phyloP scores from a whole-genome alignment of 202 grass and related monocot genomes.

The Schoenoplectus tabernaemontani region DNA sequence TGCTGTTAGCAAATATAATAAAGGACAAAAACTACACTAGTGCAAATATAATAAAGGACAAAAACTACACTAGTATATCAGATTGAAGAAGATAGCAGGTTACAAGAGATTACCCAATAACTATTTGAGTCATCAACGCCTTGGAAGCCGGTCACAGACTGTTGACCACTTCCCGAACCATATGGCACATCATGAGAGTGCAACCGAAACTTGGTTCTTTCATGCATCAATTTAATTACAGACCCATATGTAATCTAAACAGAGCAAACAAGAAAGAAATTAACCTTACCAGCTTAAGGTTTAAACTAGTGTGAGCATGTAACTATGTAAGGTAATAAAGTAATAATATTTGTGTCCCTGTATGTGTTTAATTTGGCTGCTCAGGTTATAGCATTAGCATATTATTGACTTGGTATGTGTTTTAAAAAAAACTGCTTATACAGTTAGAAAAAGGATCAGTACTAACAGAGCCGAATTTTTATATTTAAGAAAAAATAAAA shows the following conservation, averaged over 20 bases:
- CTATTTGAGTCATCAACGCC: slow-evolving; percentile 80
- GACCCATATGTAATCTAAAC: slow-evolving; percentile 73
- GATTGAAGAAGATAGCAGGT: neutral
- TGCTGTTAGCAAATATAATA: neutral
- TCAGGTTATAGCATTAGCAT: neutral
- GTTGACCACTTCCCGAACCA: slow-evolving; percentile 92
- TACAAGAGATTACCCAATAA: slow-evolving; percentile 54
- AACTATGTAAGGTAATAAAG: too few relatives aligned
- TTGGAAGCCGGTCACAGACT: slow-evolving; percentile 75
- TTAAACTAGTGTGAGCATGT: too few relatives aligned
- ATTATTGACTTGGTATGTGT: neutral
- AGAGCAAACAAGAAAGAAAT: slow-evolving; percentile 10
- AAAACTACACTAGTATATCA: neutral
- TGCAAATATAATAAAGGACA: neutral
- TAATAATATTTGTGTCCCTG: neutral
- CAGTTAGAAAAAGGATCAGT: neutral
- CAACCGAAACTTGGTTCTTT: slow-evolving; percentile 67
- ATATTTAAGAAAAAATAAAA: too few relatives aligned
- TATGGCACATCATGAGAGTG: slow-evolving; percentile 96
- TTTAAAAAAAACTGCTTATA: neutral
- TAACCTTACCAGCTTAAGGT: neutral
- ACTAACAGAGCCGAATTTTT: too few relatives aligned
- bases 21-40: neutral
- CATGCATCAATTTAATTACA: slow-evolving; percentile 74
- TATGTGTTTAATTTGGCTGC: neutral